Conservation (phyloP, 768 basidiomycete species). For the Calocybe cyanea region DNA sequence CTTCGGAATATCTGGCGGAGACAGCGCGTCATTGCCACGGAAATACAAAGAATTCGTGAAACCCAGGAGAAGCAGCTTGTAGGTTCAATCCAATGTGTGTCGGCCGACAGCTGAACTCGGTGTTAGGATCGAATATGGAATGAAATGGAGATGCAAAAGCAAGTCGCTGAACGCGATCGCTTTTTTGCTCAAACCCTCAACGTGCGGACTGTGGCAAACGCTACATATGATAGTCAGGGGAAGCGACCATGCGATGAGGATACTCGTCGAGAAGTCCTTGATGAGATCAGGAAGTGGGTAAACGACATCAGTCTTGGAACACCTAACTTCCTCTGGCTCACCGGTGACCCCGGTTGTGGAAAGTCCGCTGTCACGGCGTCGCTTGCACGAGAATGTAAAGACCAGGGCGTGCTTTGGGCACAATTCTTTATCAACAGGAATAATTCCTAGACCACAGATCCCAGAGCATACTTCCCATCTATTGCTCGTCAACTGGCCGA, state of each 20-base stretch:
- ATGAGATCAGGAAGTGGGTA: constrained; percentile 10
- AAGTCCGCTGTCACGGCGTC: constrained; percentile 17
- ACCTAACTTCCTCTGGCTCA: constrained; percentile 15
- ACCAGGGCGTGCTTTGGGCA: constrained; percentile 9
- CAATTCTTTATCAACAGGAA: constrained; percentile 12
- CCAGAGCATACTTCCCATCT: constrained; percentile 14
- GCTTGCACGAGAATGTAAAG: constrained; percentile 10
- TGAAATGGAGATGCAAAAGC: not conserved
- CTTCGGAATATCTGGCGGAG: not conserved
- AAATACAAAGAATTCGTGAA: not conserved
- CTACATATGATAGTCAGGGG: constrained; percentile 12
- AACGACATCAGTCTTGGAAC: constrained; percentile 2
- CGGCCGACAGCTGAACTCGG: too few species aligned
- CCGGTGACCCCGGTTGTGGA: constrained; percentile 16
- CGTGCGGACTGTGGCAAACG: constrained; percentile 6
- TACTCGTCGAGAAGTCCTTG: constrained; percentile 12
- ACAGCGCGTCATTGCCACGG: not conserved
- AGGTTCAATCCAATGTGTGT: not conserved
- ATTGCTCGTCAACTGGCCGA: constrained; percentile 14
- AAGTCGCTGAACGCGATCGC: not conserved
- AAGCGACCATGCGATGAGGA: constrained; percentile 13
- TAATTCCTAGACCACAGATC: constrained; percentile 10
- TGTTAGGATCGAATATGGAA: not conserved
- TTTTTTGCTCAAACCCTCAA: constrained; percentile 6
- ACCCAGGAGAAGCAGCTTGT: constrained; percentile 7